These are phyloP conservation scores for Claviceps sp. DNA, from an alignment of 2,329 filamentous ascomycete genomes.

Conservation along the genomic window DNA sequence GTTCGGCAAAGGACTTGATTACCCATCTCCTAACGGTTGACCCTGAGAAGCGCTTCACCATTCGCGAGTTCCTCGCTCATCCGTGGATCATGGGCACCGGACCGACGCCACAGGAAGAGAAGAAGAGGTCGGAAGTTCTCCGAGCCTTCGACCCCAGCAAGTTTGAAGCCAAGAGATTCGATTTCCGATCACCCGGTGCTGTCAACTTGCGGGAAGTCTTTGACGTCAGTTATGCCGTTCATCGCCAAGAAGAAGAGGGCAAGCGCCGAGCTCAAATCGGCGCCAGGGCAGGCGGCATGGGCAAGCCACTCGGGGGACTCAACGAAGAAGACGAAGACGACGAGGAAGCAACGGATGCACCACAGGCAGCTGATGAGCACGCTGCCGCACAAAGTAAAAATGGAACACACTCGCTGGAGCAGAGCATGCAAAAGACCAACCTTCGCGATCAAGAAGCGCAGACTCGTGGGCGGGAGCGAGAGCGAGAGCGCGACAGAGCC, in stretches of 20 bases:
- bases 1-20: conserved; percentile 85
- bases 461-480: conserved; percentile 20
- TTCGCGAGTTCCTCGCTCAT: conserved; percentile 83
- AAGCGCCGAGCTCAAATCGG: conserved; percentile 79
- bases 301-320: conserved; percentile 43
- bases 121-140: conserved; percentile 34
- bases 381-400: conserved; percentile 32
- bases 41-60: conserved; percentile 87
- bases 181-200: conserved; percentile 90
- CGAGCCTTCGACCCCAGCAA: conserved; percentile 44
- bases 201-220: conserved; percentile 96
- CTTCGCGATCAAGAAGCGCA: conserved; percentile 39
- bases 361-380: conserved; percentile 39
- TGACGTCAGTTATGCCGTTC: conserved; percentile 95
- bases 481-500: conserved; percentile 20
- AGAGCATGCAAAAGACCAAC: conserved; percentile 73
- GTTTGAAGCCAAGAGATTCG: conserved; percentile 53
- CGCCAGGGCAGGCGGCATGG: conserved; percentile 56
- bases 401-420: conserved; percentile 59
- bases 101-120: conserved; percentile 44
- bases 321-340: conserved; percentile 52
- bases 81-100: conserved; percentile 73
- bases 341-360: conserved; percentile 13
- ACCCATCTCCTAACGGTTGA: conserved; percentile 89
- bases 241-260: conserved; percentile 88